These are phyloP conservation scores for Fusarium haematococcum DNA, from an alignment of 2,329 filamentous ascomycete genomes.

Conservation along the genomic window DNA sequence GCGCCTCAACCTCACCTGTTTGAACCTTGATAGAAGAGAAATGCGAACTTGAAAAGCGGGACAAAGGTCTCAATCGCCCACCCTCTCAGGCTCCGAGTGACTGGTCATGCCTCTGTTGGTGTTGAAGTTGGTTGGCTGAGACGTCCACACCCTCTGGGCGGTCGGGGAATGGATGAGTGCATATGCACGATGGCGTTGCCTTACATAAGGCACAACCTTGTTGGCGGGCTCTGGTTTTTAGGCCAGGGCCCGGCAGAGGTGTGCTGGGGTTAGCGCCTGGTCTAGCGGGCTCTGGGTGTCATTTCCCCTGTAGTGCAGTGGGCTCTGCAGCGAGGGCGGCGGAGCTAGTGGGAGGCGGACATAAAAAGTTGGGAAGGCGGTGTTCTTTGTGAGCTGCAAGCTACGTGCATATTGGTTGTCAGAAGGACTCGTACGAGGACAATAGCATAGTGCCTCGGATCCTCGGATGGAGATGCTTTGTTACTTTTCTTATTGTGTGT, in stretches of 20 bases:
- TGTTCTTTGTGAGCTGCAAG: background rate
- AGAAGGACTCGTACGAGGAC: background rate
- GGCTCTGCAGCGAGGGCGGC: slow-evolving; percentile 23
- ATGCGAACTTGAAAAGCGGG: slow-evolving; percentile 16
- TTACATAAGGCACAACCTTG: slow-evolving; percentile 29
- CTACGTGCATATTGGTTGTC: background rate
- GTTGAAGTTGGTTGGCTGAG: slow-evolving; percentile 11
- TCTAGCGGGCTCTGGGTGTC: slow-evolving; percentile 32
- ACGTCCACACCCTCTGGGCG: slow-evolving; percentile 19
- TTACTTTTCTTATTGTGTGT: background rate
- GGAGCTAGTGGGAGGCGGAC: slow-evolving; percentile 8
- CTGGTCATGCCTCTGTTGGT: slow-evolving; percentile 36
- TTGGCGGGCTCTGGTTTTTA: slow-evolving; percentile 12
- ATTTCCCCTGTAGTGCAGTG: slow-evolving; percentile 36
- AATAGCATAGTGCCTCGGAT: background rate
- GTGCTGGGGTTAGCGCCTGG: background rate
- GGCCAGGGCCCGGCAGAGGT: slow-evolving; percentile 20
- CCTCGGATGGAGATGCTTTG: background rate
- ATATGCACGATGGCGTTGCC: slow-evolving; percentile 39
- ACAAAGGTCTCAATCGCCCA: slow-evolving; percentile 39
- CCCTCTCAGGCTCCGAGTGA: slow-evolving; percentile 29
- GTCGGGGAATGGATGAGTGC: slow-evolving; percentile 5
- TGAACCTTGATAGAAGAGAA: slow-evolving; percentile 8
- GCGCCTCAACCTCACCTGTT: background rate
- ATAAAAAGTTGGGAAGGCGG: background rate